Evolutionary conservation across 129 eudicot genomes (phyloP).

Genomic region (Chrysanthemum makinoi): DNA sequence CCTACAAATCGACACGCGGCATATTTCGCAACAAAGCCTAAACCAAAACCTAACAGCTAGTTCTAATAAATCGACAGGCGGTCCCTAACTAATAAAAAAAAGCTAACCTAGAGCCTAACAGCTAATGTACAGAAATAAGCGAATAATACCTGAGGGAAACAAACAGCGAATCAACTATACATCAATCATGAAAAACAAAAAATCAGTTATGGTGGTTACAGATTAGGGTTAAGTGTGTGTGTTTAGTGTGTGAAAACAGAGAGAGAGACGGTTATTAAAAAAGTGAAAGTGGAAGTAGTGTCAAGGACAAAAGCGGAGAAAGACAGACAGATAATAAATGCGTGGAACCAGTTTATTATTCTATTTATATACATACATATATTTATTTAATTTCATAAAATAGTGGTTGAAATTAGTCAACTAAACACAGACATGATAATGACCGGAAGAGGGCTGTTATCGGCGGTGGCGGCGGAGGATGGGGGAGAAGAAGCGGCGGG

Average conservation of each 20-base stretch:
- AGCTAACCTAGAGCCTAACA: too few relatives aligned
- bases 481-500: conserved; percentile 26
- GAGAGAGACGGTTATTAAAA: not conserved
- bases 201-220: conserved; percentile 6
- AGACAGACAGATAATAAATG: conserved; percentile 36
- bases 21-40: too few relatives aligned
- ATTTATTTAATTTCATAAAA: not conserved
- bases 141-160: conserved; percentile 28
- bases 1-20: not conserved
- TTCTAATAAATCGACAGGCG: too few relatives aligned
- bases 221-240: conserved; percentile 27
- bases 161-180: not conserved
- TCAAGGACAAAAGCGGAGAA: conserved; percentile 30
- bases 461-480: conserved; percentile 11
- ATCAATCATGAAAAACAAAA: too few relatives aligned
- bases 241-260: too few relatives aligned
- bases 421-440: conserved; percentile 22
- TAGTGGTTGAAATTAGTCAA: conserved; percentile 8
- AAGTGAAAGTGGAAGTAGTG: conserved; percentile 40
- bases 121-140: not conserved
- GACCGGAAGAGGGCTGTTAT: conserved; percentile 12
- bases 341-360: conserved; percentile 23
- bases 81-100: too few relatives aligned
- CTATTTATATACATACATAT: not conserved
- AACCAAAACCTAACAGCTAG: too few relatives aligned